phyloP scores from a whole-genome alignment of 495 filamentous ascomycete species.

The Monascus purpureus region DNA sequence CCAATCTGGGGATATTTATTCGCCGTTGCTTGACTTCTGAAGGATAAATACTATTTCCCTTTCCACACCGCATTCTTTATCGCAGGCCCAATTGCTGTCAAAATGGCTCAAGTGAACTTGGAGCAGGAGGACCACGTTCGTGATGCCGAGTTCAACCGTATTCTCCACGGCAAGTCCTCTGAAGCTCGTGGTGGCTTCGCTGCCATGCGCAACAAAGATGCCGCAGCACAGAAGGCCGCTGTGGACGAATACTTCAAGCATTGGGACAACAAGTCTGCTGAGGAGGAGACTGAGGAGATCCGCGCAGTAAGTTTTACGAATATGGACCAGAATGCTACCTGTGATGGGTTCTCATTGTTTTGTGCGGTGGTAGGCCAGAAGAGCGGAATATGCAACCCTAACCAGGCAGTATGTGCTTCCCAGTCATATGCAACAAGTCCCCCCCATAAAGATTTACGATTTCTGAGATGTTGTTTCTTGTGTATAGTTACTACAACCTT shows the following conservation, averaged over 20 bases:
- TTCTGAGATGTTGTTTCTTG: constrained; percentile 1
- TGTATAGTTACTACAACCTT: constrained; percentile 83
- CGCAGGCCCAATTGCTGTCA: constrained; percentile 18
- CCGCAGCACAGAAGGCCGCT: constrained; percentile 69
- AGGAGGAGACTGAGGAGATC: constrained; percentile 64
- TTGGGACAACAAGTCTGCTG: constrained; percentile 84
- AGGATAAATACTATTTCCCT: constrained; percentile 2
- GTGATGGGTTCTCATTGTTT: constrained; percentile 2
- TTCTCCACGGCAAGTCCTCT: constrained; percentile 76
- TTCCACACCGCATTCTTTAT: constrained; percentile 15
- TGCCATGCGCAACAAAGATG: constrained; percentile 78
- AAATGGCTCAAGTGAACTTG: constrained; percentile 59
- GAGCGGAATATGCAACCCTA: constrained; percentile 83
- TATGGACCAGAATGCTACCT: neutral
- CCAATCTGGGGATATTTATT: no score
- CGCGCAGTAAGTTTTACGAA: constrained; percentile 47
- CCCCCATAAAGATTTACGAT: no score
- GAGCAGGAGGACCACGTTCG: constrained; percentile 77
- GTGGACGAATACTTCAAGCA: constrained; percentile 99
- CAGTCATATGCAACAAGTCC: neutral
- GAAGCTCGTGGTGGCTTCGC: constrained; percentile 55
- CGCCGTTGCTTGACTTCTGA: no score
- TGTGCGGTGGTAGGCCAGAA: constrained; percentile 49
- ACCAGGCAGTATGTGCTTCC: constrained; percentile 76
- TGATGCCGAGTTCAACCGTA: constrained; percentile 89